Conservation (phyloP, 2,329 filamentous ascomycete species). For the Apiospora koreana region DNA sequence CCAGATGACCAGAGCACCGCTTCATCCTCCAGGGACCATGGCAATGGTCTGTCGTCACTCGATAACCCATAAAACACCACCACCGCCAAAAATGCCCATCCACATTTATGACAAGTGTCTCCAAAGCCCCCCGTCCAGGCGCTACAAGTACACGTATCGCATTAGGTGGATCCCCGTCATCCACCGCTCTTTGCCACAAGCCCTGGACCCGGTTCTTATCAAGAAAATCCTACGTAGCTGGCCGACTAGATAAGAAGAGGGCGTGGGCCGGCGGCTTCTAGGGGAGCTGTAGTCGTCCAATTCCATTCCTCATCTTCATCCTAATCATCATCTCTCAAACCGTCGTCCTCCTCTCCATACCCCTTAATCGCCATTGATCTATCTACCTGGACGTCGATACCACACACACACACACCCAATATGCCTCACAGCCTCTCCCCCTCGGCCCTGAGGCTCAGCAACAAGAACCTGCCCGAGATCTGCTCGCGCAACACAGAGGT, state of each 20-base stretch:
- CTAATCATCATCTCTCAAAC: background rate
- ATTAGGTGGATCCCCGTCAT: background rate
- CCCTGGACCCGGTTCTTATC: conserved; percentile 2
- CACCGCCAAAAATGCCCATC: background rate
- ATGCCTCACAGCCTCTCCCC: conserved; percentile 10
- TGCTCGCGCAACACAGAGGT: conserved; percentile 21
- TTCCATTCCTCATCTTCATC: background rate
- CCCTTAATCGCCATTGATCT: too few relatives aligned
- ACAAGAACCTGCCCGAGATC: conserved; percentile 39
- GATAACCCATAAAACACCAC: background rate
- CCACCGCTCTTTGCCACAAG: conserved; percentile 8
- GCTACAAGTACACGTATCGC: conserved; percentile 5
- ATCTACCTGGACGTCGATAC: background rate
- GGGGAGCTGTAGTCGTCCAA: background rate
- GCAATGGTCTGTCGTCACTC: conserved; percentile 4
- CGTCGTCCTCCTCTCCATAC: background rate
- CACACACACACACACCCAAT: background rate
- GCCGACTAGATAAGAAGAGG: conserved; percentile 1
- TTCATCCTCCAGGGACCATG: too few relatives aligned
- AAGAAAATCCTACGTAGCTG: background rate
- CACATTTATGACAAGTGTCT: conserved; percentile 7
- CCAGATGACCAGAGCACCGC: too few relatives aligned
- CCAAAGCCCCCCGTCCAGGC: conserved; percentile 1
- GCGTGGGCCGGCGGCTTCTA: background rate
- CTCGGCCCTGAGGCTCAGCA: conserved; percentile 38